Percentiles rank a stretch among this genome's conserved stretches.
phyloP scores from a whole-genome alignment of 73 alveolate genomes.

The Blepharisma japonicum region DNA sequence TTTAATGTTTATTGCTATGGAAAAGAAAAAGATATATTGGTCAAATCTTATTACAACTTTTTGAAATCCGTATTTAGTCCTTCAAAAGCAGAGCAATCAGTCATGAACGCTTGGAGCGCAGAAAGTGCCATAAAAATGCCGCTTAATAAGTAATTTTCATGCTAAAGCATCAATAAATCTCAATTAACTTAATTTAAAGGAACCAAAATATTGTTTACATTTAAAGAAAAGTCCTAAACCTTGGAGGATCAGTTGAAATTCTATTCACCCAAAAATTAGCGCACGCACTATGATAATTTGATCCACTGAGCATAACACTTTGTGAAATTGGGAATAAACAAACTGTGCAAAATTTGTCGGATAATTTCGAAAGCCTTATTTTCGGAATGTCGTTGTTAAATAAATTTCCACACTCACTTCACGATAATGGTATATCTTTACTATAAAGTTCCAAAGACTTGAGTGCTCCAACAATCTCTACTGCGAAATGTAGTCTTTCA shows the following conservation, averaged over 20 bases:
- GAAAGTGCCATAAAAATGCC: not conserved
- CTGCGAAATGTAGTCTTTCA: not conserved
- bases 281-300: slow-evolving; percentile 9
- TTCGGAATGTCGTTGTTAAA: not conserved
- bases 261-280: slow-evolving; percentile 20
- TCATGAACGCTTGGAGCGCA: slow-evolving; percentile 16
- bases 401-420: not conserved
- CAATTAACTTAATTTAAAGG: too few species aligned
- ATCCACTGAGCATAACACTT: not conserved
- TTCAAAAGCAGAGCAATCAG: not conserved
- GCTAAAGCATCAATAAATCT: too few species aligned
- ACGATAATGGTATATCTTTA: not conserved
- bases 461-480: not conserved
- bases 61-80: not conserved
- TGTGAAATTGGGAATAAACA: not conserved
- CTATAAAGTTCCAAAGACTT: not conserved
- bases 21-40: not conserved
- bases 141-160: not conserved
- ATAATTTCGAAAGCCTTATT: not conserved
- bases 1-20: slow-evolving; percentile 15
- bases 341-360: not conserved
- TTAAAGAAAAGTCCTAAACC: not conserved
- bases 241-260: slow-evolving; percentile 12
- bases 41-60: slow-evolving; percentile 23
- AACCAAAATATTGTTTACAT: too few species aligned